Conservation (phyloP, 371 early-diverging fungal genomes). For the Mortierella sp. region DNA sequence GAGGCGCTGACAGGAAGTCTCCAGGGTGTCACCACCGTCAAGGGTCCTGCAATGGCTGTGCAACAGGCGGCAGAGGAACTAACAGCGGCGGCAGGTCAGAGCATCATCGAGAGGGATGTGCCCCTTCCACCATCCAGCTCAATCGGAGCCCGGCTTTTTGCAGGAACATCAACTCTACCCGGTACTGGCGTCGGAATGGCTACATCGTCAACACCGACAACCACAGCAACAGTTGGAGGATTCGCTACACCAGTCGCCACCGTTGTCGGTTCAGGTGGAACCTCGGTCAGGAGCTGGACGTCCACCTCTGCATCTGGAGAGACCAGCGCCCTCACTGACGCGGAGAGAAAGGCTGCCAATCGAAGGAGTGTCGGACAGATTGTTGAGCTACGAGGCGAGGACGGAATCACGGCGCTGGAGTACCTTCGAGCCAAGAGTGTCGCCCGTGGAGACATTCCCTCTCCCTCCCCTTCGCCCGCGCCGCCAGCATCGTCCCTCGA, state of each 20-base stretch:
- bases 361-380: slow-evolving; percentile 35
- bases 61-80: slow-evolving; percentile 9
- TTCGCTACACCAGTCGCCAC: not conserved
- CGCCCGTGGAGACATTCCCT: slow-evolving; percentile 28
- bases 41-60: not conserved
- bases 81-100: slow-evolving; percentile 6
- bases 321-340: not conserved
- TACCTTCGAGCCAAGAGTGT: slow-evolving; percentile 50
- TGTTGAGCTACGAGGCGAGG: slow-evolving; percentile 36
- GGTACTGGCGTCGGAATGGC: not conserved
- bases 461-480: not conserved
- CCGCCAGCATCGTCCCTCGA: not conserved
- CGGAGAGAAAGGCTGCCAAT: slow-evolving; percentile 13
- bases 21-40: not conserved
- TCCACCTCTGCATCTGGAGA: not conserved
- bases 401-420: slow-evolving; percentile 36
- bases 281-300: not conserved
- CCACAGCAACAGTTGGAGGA: not conserved
- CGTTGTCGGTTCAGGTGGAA: not conserved
- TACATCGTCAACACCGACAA: not conserved
- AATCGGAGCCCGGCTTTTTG: slow-evolving; percentile 24
- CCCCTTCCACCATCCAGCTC: slow-evolving; percentile 22
- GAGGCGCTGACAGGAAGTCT: not conserved
- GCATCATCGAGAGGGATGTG: slow-evolving; percentile 26
- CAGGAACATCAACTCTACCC: not conserved